Evolutionary conservation across 495 filamentous ascomycete species (phyloP).

Genomic region (Penicilliopsis zonata): DNA sequence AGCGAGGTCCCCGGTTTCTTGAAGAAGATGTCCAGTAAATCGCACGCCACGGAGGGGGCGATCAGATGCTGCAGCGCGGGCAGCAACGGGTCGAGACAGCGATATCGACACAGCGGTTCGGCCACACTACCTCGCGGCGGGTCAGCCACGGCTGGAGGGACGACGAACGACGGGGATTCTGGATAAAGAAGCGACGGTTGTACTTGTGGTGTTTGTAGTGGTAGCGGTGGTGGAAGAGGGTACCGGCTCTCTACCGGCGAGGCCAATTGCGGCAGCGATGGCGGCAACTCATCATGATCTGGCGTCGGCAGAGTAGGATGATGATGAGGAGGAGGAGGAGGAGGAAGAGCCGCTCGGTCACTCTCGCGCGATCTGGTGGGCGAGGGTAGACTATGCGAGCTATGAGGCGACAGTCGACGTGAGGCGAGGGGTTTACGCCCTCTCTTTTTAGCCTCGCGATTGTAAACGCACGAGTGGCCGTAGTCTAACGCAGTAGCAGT

Average conservation of each 20-base stretch:
- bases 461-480: background rate
- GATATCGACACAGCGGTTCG: conserved; percentile 6
- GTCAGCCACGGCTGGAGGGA: no score
- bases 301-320: background rate
- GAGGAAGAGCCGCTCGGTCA: background rate
- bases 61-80: conserved; percentile 28
- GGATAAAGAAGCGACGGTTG: background rate
- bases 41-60: conserved; percentile 28
- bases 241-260: background rate
- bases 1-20: conserved; percentile 28
- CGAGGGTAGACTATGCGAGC: no score
- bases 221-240: no score
- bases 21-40: conserved; percentile 40
- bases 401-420: background rate
- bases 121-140: background rate
- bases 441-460: background rate
- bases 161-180: background rate
- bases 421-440: background rate
- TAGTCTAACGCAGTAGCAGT: background rate
- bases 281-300: background rate
- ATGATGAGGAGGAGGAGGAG: background rate
- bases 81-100: conserved; percentile 14
- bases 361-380: background rate
- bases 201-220: background rate
- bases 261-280: background rate